Conservation (phyloP, 257 asterid genomes). For the Agastache rugosa region DNA sequence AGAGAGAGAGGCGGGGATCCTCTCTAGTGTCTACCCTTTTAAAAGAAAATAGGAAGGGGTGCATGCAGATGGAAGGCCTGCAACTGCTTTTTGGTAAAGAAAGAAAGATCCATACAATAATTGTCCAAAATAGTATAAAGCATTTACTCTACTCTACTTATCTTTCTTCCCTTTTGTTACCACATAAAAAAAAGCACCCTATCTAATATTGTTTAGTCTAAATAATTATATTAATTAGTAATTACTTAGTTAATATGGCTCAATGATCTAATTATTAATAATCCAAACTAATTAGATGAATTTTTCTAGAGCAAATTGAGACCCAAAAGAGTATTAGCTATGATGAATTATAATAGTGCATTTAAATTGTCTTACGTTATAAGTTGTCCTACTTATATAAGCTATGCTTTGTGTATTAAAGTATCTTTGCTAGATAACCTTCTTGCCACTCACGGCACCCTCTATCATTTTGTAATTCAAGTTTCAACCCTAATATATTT, state of each 20-base stretch:
- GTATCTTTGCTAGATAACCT: too few species aligned
- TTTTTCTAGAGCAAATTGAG: not conserved
- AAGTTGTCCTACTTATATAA: too few species aligned
- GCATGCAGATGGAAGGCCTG: constrained; percentile 40
- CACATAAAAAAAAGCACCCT: not conserved
- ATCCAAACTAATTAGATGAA: too few species aligned
- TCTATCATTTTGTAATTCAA: not conserved
- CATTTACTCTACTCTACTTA: constrained; percentile 22
- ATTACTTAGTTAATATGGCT: not conserved
- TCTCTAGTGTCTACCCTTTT: not conserved
- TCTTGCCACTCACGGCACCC: too few species aligned
- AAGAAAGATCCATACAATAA: constrained; percentile 36
- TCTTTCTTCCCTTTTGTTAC: constrained; percentile 4
- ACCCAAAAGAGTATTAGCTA: not conserved
- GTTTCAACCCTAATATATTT: not conserved
- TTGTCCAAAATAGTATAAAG: constrained; percentile 11
- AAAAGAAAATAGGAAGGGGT: constrained; percentile 35
- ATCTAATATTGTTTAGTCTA: too few species aligned
- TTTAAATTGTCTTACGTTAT: too few species aligned
- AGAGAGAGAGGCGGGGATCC: not conserved
- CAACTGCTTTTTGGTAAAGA: constrained; percentile 55
- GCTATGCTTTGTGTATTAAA: too few species aligned
- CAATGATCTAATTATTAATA: not conserved
- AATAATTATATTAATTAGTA: too few species aligned
- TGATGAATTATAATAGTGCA: too few species aligned